Evolutionary conservation across 1,284 basidiomycete species (phyloP).

Genomic region (Heterobasidion irregulare): DNA sequence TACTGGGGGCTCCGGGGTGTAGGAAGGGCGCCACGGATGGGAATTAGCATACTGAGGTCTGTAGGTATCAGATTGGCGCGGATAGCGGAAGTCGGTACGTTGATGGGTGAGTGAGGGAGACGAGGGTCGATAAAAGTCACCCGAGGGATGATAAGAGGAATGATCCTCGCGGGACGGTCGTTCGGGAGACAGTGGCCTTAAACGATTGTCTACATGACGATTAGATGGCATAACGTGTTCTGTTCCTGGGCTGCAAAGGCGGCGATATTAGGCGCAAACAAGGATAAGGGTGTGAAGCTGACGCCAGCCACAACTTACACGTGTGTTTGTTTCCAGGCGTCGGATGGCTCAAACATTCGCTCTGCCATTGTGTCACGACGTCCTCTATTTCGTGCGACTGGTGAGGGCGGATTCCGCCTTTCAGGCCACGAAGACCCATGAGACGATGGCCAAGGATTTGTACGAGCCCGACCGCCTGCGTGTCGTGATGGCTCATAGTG

Average conservation of each 20-base stretch:
- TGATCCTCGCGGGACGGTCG: slow-evolving; percentile 2
- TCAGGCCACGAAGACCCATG: slow-evolving; percentile 21
- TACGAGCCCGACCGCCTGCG: slow-evolving; percentile 19
- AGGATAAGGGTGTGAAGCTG: not conserved
- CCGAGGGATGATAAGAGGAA: slow-evolving; percentile 8
- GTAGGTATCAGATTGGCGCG: slow-evolving; percentile 18
- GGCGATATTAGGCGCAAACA: not conserved
- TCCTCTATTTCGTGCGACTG: slow-evolving; percentile 19
- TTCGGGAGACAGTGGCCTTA: slow-evolving; percentile 1
- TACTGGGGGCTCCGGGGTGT: not conserved
- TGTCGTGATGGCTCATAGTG: slow-evolving; percentile 25
- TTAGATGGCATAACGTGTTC: slow-evolving; percentile 8
- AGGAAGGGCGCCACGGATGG: slow-evolving; percentile 9
- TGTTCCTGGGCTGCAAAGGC: slow-evolving; percentile 1
- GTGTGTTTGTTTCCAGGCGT: slow-evolving; percentile 58
- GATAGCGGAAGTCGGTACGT: slow-evolving; percentile 14
- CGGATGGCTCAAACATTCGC: slow-evolving; percentile 64
- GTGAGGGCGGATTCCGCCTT: slow-evolving; percentile 21
- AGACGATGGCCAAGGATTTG: slow-evolving; percentile 22
- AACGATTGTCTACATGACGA: slow-evolving; percentile 6
- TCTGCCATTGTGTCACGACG: slow-evolving; percentile 37
- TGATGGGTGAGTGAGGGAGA: slow-evolving; percentile 9
- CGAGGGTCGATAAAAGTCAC: slow-evolving; percentile 17
- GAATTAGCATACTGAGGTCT: slow-evolving; percentile 16
- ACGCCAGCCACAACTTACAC: slow-evolving; percentile 6